phyloP scores from a whole-genome alignment of 768 basidiomycete species.

The Serendipita sp. region DNA sequence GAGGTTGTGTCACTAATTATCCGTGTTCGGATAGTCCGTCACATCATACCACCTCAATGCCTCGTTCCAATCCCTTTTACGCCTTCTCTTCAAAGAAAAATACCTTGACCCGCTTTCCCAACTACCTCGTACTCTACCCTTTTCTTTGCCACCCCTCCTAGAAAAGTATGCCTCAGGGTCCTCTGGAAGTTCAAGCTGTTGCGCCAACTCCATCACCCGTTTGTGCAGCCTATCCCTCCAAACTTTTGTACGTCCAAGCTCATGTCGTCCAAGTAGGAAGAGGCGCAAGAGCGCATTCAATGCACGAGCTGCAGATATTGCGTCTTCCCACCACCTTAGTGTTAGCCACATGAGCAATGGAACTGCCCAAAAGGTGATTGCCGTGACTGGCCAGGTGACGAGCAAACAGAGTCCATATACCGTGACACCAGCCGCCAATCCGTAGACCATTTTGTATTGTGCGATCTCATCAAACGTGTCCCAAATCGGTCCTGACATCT shows the following conservation, averaged over 20 bases:
- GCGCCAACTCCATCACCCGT: conserved; percentile 53
- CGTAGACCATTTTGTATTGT: conserved; percentile 76
- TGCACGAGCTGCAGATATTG: conserved; percentile 64
- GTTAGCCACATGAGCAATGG: conserved; percentile 81
- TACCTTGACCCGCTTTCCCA: conserved; percentile 51
- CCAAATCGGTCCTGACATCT: conserved; percentile 65
- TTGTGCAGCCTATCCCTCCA: conserved; percentile 41
- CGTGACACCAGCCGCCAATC: conserved; percentile 52
- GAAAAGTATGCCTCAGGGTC: conserved; percentile 56
- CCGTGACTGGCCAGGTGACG: conserved; percentile 46
- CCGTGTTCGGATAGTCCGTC: conserved; percentile 50
- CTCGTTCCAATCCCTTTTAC: conserved; percentile 86
- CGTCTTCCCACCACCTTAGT: conserved; percentile 77
- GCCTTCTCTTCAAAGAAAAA: conserved; percentile 60
- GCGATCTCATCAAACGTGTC: conserved; percentile 86
- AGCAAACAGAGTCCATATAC: conserved; percentile 45
- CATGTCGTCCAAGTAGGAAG: conserved; percentile 42
- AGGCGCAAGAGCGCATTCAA: conserved; percentile 45
- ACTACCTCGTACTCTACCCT: conserved; percentile 28
- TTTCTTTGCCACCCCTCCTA: conserved; percentile 43
- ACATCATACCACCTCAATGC: conserved; percentile 66
- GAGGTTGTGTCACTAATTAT: no score
- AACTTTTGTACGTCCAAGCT: conserved; percentile 37
- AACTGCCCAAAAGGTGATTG: conserved; percentile 41
- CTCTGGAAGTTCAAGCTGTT: conserved; percentile 43